Conservation (phyloP, 225 moss, liverwort and hornwort species). For the Straminergon stramineum region DNA sequence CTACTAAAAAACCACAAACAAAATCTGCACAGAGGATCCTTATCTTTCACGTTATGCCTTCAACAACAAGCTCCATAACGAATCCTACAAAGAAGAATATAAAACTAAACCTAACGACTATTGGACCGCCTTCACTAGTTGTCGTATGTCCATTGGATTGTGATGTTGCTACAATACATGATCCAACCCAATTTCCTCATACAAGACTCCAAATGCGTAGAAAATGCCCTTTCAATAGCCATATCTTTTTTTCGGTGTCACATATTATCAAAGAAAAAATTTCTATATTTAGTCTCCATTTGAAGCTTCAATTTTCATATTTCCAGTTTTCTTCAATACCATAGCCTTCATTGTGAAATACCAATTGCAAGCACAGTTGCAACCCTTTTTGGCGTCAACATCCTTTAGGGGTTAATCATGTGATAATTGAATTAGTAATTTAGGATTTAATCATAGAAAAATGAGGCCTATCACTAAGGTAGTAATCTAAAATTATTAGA, state of each 20-base stretch:
- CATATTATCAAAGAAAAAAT: background rate
- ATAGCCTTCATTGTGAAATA: background rate
- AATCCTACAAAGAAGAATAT: no score
- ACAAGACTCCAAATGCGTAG: background rate
- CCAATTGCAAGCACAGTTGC: background rate
- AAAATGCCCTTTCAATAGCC: background rate
- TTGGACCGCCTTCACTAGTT: background rate
- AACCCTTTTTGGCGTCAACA: background rate
- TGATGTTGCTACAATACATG: background rate
- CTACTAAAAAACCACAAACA: no score
- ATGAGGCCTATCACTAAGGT: no score
- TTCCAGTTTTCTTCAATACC: background rate
- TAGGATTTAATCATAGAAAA: no score
- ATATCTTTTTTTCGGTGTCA: background rate
- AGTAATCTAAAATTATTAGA: no score
- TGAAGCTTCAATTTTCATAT: background rate
- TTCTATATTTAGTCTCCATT: background rate
- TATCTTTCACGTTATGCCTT: no score
- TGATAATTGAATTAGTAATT: no score
- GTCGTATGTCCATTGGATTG: background rate
- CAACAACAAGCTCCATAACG: no score
- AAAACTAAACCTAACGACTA: background rate
- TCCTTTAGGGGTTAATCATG: background rate
- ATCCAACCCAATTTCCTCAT: background rate
- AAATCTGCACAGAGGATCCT: no score